Base-by-base conservation (phyloP, 805 yeast species). In the Wickerhamiella spandovensis region DNA sequence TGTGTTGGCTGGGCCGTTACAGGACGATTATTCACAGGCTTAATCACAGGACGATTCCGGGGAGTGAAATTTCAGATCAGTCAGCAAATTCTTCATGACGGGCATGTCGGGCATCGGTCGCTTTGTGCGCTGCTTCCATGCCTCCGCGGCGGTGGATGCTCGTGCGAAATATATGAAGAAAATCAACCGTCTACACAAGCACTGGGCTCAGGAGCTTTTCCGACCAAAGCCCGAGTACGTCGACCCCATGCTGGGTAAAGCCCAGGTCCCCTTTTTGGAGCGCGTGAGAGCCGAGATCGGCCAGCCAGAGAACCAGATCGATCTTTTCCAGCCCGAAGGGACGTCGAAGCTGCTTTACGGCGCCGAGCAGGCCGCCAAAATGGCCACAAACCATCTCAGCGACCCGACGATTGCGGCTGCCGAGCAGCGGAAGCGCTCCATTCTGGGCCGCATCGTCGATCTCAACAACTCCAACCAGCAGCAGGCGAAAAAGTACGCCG, bases 241-340 rank as follows among this genome's bases (percentile, higher is more conserved):
- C 28, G 97, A 89, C 66, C 97, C 97, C 1, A 95, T 89, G 4
- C 72, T 88, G 49, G 97, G 97, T 9, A 73, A 72, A 50, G 67
- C 77, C 5, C 68, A 75, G 48, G 79, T 79, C 52, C 79, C 84
- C 8, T 88, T 89, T 60, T 67, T 88, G 44, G 66, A 67, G 44
- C 77, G 95, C 66, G 69, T 88, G 49, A 71, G 72, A 53, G 77
- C 85, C 35, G 82, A 81, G 54, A 66, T 82, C 44, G 71, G 72
- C 43, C 92, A 85, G 63, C 82, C 83, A 15, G 71, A 73, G 51
- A 78, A 77, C 48, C 71, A 84, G 62, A 73, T 83, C 15, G 72
- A 73, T 56, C 81, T 83, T 0, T 79, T 76, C 56, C 71, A 75
- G 38, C 65, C 76, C 47, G 70, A 67, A 32, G 89, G 86, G 60